Evolutionary conservation across 2,329 filamentous ascomycete species (phyloP).

Genomic region (Ceratocystiopsis brevicomis): DNA sequence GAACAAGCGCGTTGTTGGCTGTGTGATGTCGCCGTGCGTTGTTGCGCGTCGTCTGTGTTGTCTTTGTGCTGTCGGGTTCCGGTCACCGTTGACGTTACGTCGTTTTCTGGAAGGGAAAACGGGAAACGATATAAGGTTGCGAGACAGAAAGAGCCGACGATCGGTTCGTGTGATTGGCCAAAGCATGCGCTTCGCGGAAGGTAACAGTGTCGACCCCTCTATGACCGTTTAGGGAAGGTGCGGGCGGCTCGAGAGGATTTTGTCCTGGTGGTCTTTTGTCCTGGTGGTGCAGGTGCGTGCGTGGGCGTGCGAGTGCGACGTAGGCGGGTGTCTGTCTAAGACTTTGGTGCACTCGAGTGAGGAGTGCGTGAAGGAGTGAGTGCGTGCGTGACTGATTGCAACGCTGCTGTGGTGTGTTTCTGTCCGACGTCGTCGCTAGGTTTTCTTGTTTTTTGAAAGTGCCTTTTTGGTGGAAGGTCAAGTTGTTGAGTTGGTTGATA

Average conservation of each 20-base stretch:
- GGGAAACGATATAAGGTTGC: background rate
- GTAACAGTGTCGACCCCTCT: constrained; percentile 4
- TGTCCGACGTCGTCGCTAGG: too few species aligned
- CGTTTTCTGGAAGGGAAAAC: background rate
- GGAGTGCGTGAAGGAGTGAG: too few species aligned
- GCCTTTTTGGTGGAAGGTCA: too few species aligned
- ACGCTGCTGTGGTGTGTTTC: background rate
- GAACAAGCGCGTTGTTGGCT: background rate
- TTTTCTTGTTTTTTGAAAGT: background rate
- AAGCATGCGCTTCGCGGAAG: too few species aligned
- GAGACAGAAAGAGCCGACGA: background rate
- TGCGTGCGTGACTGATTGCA: background rate
- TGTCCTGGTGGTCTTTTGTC: too few species aligned
- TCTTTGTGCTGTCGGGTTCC: too few species aligned
- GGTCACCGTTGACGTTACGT: too few species aligned
- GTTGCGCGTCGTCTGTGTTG: too few species aligned
- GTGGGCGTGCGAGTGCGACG: background rate
- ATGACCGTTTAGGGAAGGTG: constrained; percentile 9
- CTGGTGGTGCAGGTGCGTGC: background rate
- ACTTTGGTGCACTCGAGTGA: too few species aligned
- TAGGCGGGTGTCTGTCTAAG: too few species aligned
- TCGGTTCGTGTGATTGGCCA: constrained; percentile 5
- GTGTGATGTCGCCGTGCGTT: too few species aligned
- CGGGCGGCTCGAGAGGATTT: constrained; percentile 6
- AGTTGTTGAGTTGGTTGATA: background rate